Evolutionary conservation across 73 alveolate genomes (phyloP), one percentile per base, ranked within the genome.

Genomic region (Paramecium sonneborni): DNA sequence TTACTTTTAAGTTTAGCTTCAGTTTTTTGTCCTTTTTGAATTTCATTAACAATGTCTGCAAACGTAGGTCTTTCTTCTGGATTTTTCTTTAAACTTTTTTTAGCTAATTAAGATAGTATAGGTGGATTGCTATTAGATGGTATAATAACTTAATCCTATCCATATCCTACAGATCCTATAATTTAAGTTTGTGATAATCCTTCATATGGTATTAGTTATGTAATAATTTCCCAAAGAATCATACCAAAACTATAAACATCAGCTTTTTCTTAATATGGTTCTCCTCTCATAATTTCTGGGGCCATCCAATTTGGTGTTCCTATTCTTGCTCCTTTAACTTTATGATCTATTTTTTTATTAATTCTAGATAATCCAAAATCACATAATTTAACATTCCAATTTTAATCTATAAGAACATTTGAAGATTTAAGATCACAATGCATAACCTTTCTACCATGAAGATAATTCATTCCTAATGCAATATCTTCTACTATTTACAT

Each of bases 391-490:
- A 97, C 97, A 92, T 94, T 97, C 96, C 96, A 97, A 85, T 97
- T 96, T 21, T 97, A 97, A 95, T 93, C 96, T 20, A 97, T 85
- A 28, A 97, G 93, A 38, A 97, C 96, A 95, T 97, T 97, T 12
- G 97, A 93, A 46, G 97, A 91, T 85, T 97, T 97, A 6, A 97
- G 88, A 92, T 97, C 99, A 88, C 99, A 97, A 85, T 97, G 99
- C 48, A 96, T 92, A 9, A 97, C 97, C 57, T 96, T 97, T 93
- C 96, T 93, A 34, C 97, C 95, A 93, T 97, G 99, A 9, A 97
- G 92, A 92, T 96, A 97, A 85, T 95, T 76, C 92, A 97, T 72
- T 20, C 98, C 99, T 52, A 96, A 41, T 1, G 99, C 99, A 32
- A 97, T 96, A 85, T 97, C 97, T 74, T 96, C 95, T 0, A 98